phyloP scores from a whole-genome alignment of 106 monocot species.

The Dioscorea dumetorum region DNA sequence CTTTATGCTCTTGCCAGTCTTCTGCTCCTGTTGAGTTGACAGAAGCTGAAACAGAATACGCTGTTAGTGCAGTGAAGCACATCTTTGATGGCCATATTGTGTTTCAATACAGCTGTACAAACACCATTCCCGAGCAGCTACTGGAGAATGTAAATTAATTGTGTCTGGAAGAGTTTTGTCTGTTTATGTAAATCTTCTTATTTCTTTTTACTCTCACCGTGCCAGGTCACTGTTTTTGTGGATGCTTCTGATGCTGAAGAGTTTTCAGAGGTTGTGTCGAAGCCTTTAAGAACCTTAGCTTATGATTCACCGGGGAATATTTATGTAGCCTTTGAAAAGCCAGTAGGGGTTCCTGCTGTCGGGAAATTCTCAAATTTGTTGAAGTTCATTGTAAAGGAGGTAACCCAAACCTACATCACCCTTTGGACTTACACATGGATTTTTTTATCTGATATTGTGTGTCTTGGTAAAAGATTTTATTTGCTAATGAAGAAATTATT shows the following conservation, averaged over 20 bases:
- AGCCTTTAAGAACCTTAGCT: slow-evolving; percentile 64
- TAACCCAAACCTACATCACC: slow-evolving; percentile 8
- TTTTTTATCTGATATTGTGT: too few species aligned
- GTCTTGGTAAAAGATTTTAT: too few species aligned
- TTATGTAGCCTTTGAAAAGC: slow-evolving; percentile 91
- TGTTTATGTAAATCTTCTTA: background rate
- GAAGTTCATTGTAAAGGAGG: slow-evolving; percentile 95
- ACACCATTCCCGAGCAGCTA: slow-evolving; percentile 90
- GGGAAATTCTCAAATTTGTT: slow-evolving; percentile 93
- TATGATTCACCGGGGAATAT: slow-evolving; percentile 86
- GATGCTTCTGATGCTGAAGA: slow-evolving; percentile 96
- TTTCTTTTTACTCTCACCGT: slow-evolving; percentile 1
- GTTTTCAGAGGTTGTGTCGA: slow-evolving; percentile 61
- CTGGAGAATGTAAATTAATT: slow-evolving; percentile 65
- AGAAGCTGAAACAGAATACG: slow-evolving; percentile 96
- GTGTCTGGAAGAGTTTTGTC: background rate
- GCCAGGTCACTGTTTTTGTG: slow-evolving; percentile 79
- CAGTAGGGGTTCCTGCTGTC: slow-evolving; percentile 57
- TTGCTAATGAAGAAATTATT: too few species aligned
- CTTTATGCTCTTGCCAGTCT: slow-evolving; percentile 42
- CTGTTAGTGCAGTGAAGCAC: slow-evolving; percentile 96
- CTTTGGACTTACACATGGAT: too few species aligned
- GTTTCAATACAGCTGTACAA: slow-evolving; percentile 94
- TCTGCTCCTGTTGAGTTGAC: slow-evolving; percentile 94
- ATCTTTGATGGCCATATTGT: slow-evolving; percentile 75